Evolutionary conservation across 2,329 filamentous ascomycete species (phyloP).

Genomic region (Diaporthe caulivora): DNA sequence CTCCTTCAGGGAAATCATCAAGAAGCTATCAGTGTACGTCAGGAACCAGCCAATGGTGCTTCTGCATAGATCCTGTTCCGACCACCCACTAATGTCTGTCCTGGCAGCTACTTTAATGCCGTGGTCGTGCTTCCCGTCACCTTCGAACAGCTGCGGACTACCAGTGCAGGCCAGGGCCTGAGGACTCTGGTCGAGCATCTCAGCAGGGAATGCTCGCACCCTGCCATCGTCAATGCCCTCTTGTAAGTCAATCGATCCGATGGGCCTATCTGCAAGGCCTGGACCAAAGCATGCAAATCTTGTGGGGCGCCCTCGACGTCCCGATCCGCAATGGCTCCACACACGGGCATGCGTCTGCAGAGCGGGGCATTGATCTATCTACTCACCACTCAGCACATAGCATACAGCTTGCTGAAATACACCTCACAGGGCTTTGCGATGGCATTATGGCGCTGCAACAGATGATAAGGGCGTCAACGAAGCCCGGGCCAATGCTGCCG

Average conservation of each 20-base stretch:
- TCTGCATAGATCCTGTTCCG: not conserved
- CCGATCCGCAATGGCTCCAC: slow-evolving; percentile 24
- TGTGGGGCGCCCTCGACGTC: slow-evolving; percentile 11
- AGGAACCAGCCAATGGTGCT: not conserved
- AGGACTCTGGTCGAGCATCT: slow-evolving; percentile 74
- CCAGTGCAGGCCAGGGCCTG: slow-evolving; percentile 70
- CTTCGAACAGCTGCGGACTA: slow-evolving; percentile 80
- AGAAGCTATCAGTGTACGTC: slow-evolving; percentile 73
- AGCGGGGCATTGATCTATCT: not conserved
- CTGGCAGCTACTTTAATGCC: slow-evolving; percentile 69
- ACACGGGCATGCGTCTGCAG: not conserved
- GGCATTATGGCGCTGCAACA: slow-evolving; percentile 75
- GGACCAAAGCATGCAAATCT: slow-evolving; percentile 15
- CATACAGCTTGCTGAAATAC: slow-evolving; percentile 24
- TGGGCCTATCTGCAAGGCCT: slow-evolving; percentile 5
- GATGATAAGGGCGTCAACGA: slow-evolving; percentile 76
- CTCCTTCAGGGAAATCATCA: slow-evolving; percentile 72
- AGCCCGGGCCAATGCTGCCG: slow-evolving; percentile 79
- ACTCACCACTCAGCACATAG: not conserved
- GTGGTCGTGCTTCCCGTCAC: slow-evolving; percentile 74
- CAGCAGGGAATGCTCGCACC: slow-evolving; percentile 72
- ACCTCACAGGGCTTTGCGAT: slow-evolving; percentile 74
- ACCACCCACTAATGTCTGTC: not conserved
- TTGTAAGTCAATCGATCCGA: slow-evolving; percentile 66
- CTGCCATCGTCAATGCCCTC: slow-evolving; percentile 78